A percentile compares a stretch with the other conserved stretches of the same genome.
These are phyloP conservation scores for Schwanniomyces polymorphus DNA, from an alignment of 805 yeast species.

Conservation along the genomic window DNA sequence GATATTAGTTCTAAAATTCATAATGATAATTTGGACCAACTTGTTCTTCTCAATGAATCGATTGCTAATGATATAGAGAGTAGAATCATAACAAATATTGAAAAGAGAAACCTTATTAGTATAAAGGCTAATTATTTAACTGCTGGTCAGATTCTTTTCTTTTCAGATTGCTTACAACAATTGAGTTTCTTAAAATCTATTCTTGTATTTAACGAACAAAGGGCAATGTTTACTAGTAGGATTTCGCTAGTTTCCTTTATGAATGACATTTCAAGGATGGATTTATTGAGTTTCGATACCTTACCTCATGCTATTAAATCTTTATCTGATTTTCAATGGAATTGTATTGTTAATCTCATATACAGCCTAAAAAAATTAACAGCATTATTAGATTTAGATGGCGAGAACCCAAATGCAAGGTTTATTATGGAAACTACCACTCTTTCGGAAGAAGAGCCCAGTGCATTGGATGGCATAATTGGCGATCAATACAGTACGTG, in stretches of 20 bases:
- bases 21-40: conserved; percentile 5
- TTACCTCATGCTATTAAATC: conserved; percentile 11
- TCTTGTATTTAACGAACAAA: conserved; percentile 28
- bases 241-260: conserved; percentile 8
- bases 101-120: conserved; percentile 22
- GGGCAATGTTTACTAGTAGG: neutral
- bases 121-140: conserved; percentile 34
- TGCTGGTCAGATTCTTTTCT: conserved; percentile 27
- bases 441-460: neutral
- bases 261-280: conserved; percentile 19
- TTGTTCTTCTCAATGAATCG: conserved; percentile 1
- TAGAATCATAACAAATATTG: conserved; percentile 6
- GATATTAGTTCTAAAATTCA: conserved; percentile 10
- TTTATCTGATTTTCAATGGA: conserved; percentile 22
- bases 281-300: conserved; percentile 18
- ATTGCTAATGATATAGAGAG: conserved; percentile 4
- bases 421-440: conserved; percentile 4
- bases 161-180: conserved; percentile 21
- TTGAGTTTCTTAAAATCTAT: conserved; percentile 24
- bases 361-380: conserved; percentile 29
- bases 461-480: neutral
- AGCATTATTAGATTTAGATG: conserved; percentile 30
- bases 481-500: conserved; percentile 13
- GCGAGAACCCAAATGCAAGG: neutral
- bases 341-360: conserved; percentile 28